Base-by-base conservation (phyloP, 2,329 filamentous ascomycete species). In the Domatiomyces catenatus region DNA sequence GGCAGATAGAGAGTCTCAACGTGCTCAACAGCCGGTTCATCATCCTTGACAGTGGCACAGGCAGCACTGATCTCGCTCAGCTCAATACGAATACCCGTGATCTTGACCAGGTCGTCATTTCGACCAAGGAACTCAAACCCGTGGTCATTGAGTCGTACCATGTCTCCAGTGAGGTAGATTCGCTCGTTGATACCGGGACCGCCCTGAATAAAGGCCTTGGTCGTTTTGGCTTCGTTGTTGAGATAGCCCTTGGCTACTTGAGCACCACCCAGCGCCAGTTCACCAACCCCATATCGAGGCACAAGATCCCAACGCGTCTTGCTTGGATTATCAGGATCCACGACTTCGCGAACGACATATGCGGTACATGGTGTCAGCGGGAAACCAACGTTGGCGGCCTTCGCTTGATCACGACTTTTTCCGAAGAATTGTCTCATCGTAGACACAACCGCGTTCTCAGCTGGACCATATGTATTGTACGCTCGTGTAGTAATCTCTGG, bases 171-270 rank as follows among this genome's bases (percentile, higher is more conserved):
- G 5, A 59, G 22, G 10, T 64, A 62, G 1, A 64, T 43, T 46
- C 56, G 60, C n/a, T 63, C 61, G 1, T 43, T 54, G 1, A 67
- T 64, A 5, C 69, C 68, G 12, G 54, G 24, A 60, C 58, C 51
- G 63, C 61, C 8, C 8, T 69, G 64, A 45, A 83, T 73, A 53
- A 83, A 84, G 0, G 71, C 72, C 20, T 71, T 70, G 2, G 69
- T 69, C 0, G 80, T 83, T 63, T 79, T 80, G 42, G 71, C 69
- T 0, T 69, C 67, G 50, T 81, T 75, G 48, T 74, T 74, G 19
- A 81, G 64, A 52, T 84, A 84, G 22, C 78, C 79, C 32, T 75
- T 67, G 8, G 77, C 79, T 2, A 84, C 75, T n/a, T 77, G 72
- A 1, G 77, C 77, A 0, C 66, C 66, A 53, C 68, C 66, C 5